These are phyloP conservation scores for Globisporangium uncinulatum DNA, from an alignment of 352 stramenopile species.

Conservation along the genomic window DNA sequence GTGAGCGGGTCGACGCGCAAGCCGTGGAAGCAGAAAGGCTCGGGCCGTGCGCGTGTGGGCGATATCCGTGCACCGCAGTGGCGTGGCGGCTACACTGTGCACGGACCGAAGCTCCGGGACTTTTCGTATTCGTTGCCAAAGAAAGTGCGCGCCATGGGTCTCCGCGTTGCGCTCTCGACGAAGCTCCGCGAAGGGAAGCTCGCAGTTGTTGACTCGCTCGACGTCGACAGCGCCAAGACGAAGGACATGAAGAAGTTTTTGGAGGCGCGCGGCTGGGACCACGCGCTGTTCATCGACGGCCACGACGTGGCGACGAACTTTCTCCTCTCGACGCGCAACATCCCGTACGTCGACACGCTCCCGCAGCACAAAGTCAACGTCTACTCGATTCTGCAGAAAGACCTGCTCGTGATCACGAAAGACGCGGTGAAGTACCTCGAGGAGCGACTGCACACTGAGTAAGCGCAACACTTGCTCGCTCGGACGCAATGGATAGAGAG, in stretches of 20 bases:
- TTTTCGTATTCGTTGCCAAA: slow-evolving; percentile 86
- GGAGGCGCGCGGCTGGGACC: slow-evolving; percentile 71
- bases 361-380: slow-evolving; percentile 88
- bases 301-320: slow-evolving; percentile 75
- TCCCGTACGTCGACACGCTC: slow-evolving; percentile 79
- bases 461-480: slow-evolving; percentile 8
- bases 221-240: slow-evolving; percentile 76
- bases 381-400: slow-evolving; percentile 88
- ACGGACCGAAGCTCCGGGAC: slow-evolving; percentile 80
- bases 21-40: slow-evolving; percentile 87
- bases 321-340: slow-evolving; percentile 76
- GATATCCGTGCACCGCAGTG: slow-evolving; percentile 83
- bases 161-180: slow-evolving; percentile 80
- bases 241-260: slow-evolving; percentile 86
- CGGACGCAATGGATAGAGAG: background rate
- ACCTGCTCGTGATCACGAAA: slow-evolving; percentile 80
- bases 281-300: slow-evolving; percentile 81
- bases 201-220: slow-evolving; percentile 70
- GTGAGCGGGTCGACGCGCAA: slow-evolving; percentile 85
- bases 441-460: slow-evolving; percentile 80
- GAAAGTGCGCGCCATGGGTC: slow-evolving; percentile 84
- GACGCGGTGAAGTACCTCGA: slow-evolving; percentile 87
- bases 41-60: slow-evolving; percentile 78
- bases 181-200: slow-evolving; percentile 87
- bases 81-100: slow-evolving; percentile 79